These are phyloP conservation scores for Musa schizocarpa DNA, from an alignment of 176 grass and related monocot species.

Conservation along the genomic window DNA sequence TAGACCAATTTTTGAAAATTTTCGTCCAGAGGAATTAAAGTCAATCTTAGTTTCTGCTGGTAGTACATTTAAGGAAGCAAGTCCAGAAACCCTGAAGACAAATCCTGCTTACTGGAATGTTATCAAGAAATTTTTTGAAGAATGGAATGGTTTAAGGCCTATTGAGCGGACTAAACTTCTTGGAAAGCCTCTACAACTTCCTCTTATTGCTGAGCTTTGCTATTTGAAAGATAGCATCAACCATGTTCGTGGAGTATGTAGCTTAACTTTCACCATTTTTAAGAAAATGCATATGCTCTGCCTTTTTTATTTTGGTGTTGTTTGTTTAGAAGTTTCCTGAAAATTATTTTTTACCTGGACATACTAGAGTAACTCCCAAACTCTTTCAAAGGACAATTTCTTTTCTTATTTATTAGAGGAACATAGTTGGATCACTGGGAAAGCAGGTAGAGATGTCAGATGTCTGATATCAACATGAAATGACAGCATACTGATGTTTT, in stretches of 20 bases:
- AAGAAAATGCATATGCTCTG: neutral
- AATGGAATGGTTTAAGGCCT: conserved; percentile 74
- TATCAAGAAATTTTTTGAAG: conserved; percentile 63
- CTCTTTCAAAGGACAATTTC: too few species aligned
- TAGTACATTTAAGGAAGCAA: conserved; percentile 24
- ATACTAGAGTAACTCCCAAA: too few species aligned
- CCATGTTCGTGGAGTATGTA: conserved; percentile 43
- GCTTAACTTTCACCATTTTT: conserved; percentile 12
- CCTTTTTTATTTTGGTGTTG: neutral
- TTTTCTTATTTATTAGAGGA: neutral
- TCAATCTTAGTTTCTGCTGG: conserved; percentile 33
- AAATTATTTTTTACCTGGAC: too few species aligned
- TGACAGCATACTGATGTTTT: neutral
- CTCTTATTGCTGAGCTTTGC: conserved; percentile 71
- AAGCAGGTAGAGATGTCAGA: neutral
- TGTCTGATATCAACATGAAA: neutral
- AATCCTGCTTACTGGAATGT: conserved; percentile 59
- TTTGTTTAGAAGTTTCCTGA: too few species aligned
- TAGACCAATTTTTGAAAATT: conserved; percentile 80
- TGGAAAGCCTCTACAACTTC: conserved; percentile 85
- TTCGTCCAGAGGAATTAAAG: conserved; percentile 79
- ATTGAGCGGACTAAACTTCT: conserved; percentile 69
- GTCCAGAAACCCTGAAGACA: conserved; percentile 39
- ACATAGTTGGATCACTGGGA: neutral
- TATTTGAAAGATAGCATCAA: conserved; percentile 66